Evolutionary conservation across 768 basidiomycete genomes (phyloP).

Genomic region (Mycena latifolia): DNA sequence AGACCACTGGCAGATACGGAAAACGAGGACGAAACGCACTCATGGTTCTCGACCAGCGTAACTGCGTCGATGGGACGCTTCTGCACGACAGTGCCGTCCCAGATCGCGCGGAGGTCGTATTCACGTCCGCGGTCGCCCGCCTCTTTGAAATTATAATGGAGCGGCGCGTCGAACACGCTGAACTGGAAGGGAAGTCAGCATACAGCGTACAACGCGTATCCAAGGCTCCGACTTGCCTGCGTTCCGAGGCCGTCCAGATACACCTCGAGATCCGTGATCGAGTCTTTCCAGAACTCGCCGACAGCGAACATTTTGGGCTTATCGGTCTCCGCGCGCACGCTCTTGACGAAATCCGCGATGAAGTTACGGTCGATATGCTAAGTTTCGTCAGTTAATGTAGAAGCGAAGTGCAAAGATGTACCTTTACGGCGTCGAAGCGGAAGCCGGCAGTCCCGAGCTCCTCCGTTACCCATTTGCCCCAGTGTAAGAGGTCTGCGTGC

Average conservation of each 20-base stretch:
- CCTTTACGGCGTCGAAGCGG: slow-evolving; percentile 58
- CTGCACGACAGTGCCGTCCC: slow-evolving; percentile 68
- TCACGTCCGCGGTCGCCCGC: slow-evolving; percentile 67
- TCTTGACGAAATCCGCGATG: slow-evolving; percentile 50
- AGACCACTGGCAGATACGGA: too few species aligned
- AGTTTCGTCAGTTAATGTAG: neutral
- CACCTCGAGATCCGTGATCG: slow-evolving; percentile 39
- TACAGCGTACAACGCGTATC: neutral
- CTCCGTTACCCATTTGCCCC: slow-evolving; percentile 71
- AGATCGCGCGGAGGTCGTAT: slow-evolving; percentile 71
- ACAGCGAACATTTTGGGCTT: slow-evolving; percentile 56
- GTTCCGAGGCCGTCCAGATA: slow-evolving; percentile 42
- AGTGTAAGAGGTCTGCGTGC: slow-evolving; percentile 63
- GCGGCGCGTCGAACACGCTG: slow-evolving; percentile 76
- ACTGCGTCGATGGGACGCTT: slow-evolving; percentile 74
- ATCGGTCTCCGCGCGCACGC: slow-evolving; percentile 49
- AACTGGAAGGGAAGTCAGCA: slow-evolving; percentile 48
- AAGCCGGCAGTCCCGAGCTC: slow-evolving; percentile 41
- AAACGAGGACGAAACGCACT: slow-evolving; percentile 52
- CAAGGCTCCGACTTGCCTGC: slow-evolving; percentile 26
- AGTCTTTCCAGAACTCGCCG: slow-evolving; percentile 61
- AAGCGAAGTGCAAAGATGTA: slow-evolving; percentile 2
- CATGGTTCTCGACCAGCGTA: slow-evolving; percentile 76
- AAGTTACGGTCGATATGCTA: slow-evolving; percentile 49
- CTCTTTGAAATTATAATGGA: slow-evolving; percentile 72